Conservation (phyloP, 345 rosid species). For the Moricandia arvensis region DNA sequence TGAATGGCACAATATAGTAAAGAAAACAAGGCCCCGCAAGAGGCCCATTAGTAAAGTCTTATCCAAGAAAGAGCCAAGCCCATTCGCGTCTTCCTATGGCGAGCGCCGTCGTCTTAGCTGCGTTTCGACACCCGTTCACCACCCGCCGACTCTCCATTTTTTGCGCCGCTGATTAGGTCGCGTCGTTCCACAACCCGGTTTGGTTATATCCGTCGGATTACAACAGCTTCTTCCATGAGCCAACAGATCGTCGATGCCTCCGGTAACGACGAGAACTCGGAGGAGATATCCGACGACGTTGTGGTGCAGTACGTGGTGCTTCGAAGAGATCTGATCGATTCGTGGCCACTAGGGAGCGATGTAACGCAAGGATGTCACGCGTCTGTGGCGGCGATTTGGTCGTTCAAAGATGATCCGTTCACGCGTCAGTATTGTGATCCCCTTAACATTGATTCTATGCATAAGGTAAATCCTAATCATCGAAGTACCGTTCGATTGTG, state of each 20-base stretch:
- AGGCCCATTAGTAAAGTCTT: constrained; percentile 32
- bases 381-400: constrained; percentile 79
- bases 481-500: background rate
- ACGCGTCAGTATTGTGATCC: constrained; percentile 69
- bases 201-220: background rate
- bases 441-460: constrained; percentile 72
- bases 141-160: background rate
- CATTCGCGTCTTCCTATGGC: constrained; percentile 22
- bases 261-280: constrained; percentile 18
- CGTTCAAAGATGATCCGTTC: constrained; percentile 58
- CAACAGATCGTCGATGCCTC: constrained; percentile 19
- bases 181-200: background rate
- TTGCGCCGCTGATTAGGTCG: background rate
- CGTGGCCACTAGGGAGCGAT: constrained; percentile 91
- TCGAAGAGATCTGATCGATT: constrained; percentile 75
- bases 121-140: constrained; percentile 11
- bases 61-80: constrained; percentile 15
- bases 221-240: constrained; percentile 45
- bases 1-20: background rate
- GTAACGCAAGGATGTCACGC: constrained; percentile 97
- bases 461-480: constrained; percentile 49
- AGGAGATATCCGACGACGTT: constrained; percentile 46
- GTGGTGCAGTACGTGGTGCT: constrained; percentile 80
- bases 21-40: background rate
- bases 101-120: constrained; percentile 20